These are phyloP conservation scores for Coemansia sp. DNA, from an alignment of 192 early-diverging fungal species.

Conservation along the genomic window DNA sequence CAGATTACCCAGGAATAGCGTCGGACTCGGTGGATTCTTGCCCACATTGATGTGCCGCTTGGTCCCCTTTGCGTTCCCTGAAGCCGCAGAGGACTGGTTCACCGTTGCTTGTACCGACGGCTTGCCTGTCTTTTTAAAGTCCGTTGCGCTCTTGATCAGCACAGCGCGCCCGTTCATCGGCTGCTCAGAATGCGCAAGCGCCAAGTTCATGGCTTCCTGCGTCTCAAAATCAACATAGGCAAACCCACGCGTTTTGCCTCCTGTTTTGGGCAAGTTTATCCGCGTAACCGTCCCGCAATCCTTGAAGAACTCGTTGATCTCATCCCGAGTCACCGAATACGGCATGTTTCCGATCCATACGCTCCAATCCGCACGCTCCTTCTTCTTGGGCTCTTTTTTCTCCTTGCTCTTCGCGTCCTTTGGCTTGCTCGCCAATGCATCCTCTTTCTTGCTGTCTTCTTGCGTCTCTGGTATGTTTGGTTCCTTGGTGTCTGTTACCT, in stretches of 20 bases:
- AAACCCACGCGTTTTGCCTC: constrained; percentile 60
- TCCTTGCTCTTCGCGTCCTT: constrained; percentile 52
- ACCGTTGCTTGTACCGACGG: constrained; percentile 24
- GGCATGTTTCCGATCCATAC: constrained; percentile 78
- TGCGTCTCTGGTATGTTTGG: neutral
- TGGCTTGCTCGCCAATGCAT: constrained; percentile 29
- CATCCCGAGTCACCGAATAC: constrained; percentile 60
- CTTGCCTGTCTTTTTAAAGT: constrained; percentile 64
- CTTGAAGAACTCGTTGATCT: constrained; percentile 63
- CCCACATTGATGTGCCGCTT: constrained; percentile 33
- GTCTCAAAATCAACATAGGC: constrained; percentile 73
- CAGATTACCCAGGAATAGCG: constrained; percentile 73
- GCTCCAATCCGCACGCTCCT: constrained; percentile 60
- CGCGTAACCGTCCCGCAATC: constrained; percentile 40
- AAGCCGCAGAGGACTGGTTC: neutral
- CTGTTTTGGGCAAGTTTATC: constrained; percentile 45
- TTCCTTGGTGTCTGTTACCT: constrained; percentile 11
- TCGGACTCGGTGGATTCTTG: constrained; percentile 63
- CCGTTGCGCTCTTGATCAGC: constrained; percentile 69
- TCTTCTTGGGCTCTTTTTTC: constrained; percentile 32
- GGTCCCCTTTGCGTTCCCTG: constrained; percentile 28
- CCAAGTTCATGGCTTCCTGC: constrained; percentile 55
- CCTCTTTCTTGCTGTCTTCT: constrained; percentile 23
- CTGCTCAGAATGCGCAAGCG: constrained; percentile 67
- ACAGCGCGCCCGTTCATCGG: constrained; percentile 63